These are phyloP conservation scores for Teratosphaeria epicoccoides DNA, from an alignment of 2,329 filamentous ascomycete species.

Conservation along the genomic window DNA sequence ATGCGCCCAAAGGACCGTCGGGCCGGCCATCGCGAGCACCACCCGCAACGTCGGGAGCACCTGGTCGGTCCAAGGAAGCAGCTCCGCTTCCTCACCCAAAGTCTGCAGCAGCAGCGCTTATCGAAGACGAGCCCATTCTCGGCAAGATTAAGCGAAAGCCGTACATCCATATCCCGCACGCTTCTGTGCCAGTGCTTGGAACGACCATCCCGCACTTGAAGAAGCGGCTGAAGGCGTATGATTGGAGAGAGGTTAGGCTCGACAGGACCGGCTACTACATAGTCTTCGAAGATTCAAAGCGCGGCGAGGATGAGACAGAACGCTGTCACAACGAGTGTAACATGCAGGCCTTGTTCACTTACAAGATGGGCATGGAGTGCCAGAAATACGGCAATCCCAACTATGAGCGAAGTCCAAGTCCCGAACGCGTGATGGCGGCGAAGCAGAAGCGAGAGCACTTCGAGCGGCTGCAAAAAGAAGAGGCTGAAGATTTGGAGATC, in stretches of 20 bases:
- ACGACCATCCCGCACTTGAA: slow-evolving; percentile 84
- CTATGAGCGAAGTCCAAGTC: slow-evolving; percentile 46
- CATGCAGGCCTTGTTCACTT: slow-evolving; percentile 79
- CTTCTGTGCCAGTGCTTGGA: slow-evolving; percentile 74
- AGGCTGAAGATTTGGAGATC: slow-evolving; percentile 73
- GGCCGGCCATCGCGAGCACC: slow-evolving; percentile 33
- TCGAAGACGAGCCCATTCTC: slow-evolving; percentile 58
- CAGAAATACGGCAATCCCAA: slow-evolving; percentile 57
- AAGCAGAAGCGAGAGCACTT: slow-evolving; percentile 54
- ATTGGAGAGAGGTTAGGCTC: slow-evolving; percentile 69
- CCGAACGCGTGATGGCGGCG: slow-evolving; percentile 37
- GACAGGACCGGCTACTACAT: slow-evolving; percentile 86
- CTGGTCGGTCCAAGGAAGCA: slow-evolving; percentile 23
- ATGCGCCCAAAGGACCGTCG: slow-evolving; percentile 77
- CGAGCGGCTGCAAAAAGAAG: slow-evolving; percentile 57
- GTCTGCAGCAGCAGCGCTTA: slow-evolving; percentile 34
- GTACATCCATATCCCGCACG: slow-evolving; percentile 81
- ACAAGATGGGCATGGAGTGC: slow-evolving; percentile 83
- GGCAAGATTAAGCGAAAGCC: slow-evolving; percentile 65
- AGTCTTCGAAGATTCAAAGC: slow-evolving; percentile 68
- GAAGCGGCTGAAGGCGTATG: slow-evolving; percentile 74
- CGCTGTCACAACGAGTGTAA: slow-evolving; percentile 71
- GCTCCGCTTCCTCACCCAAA: slow-evolving; percentile 17
- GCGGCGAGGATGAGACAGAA: slow-evolving; percentile 69
- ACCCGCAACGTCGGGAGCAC: slow-evolving; percentile 17